Conservation (phyloP, 2,329 filamentous ascomycete genomes). For the Botrytis sinoallii region DNA sequence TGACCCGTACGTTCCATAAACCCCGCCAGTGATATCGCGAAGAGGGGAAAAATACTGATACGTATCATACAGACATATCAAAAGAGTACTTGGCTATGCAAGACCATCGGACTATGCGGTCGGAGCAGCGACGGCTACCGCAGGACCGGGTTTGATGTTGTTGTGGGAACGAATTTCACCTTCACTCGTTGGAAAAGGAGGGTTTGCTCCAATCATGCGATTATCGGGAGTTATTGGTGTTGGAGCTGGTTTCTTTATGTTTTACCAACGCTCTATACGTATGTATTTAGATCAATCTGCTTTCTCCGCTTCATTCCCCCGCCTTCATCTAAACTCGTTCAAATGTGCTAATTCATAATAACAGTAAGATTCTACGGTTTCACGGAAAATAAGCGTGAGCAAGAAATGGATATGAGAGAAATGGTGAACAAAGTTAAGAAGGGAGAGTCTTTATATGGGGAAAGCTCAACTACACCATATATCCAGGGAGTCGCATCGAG, state of each 20-base stretch:
- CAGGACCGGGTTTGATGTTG: slow-evolving; percentile 70
- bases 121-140: slow-evolving; percentile 65
- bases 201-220: slow-evolving; percentile 80
- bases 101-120: slow-evolving; percentile 77
- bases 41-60: slow-evolving; percentile 26
- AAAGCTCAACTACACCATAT: slow-evolving; percentile 73
- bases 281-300: slow-evolving; percentile 44
- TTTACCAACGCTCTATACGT: slow-evolving; percentile 83
- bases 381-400: slow-evolving; percentile 85
- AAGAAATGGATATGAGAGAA: slow-evolving; percentile 95
- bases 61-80: slow-evolving; percentile 68
- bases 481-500: slow-evolving; percentile 90
- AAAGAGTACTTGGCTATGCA: slow-evolving; percentile 84
- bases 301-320: background rate
- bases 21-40: background rate
- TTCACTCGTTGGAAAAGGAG: slow-evolving; percentile 77
- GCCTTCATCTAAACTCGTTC: background rate
- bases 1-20: slow-evolving; percentile 72
- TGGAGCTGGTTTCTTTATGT: slow-evolving; percentile 75
- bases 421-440: slow-evolving; percentile 97
- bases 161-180: slow-evolving; percentile 82
- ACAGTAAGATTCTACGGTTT: slow-evolving; percentile 92
- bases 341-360: slow-evolving; percentile 39
- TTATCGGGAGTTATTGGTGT: slow-evolving; percentile 70
- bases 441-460: slow-evolving; percentile 85